Evolutionary conservation across 805 yeast species (phyloP).

Genomic region (Danielia reshetovae): DNA sequence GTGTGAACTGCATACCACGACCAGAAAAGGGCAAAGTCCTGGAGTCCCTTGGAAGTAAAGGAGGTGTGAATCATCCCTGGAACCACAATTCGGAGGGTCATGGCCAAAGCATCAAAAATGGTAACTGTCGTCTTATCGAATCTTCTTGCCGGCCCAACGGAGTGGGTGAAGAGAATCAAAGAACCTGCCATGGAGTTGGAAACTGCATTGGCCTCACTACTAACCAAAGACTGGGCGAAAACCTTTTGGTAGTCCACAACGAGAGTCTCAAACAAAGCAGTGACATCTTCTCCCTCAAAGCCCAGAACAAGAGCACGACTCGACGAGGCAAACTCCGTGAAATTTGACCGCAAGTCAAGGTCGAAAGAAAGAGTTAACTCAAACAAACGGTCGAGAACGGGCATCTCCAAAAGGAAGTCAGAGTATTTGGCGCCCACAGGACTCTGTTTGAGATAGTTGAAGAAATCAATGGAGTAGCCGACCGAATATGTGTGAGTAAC

Average conservation of each 20-base stretch:
- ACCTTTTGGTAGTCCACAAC: constrained; percentile 41
- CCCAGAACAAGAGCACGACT: constrained; percentile 38
- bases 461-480: constrained; percentile 24
- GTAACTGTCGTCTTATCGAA: constrained; percentile 5
- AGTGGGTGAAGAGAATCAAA: constrained; percentile 14
- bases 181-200: constrained; percentile 28
- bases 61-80: constrained; percentile 32
- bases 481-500: constrained; percentile 14
- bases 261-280: constrained; percentile 37
- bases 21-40: constrained; percentile 34
- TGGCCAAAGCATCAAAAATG: constrained; percentile 17
- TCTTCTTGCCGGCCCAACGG: constrained; percentile 5
- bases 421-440: constrained; percentile 8
- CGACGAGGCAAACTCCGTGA: constrained; percentile 32
- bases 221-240: constrained; percentile 23
- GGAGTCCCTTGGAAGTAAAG: constrained; percentile 17
- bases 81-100: constrained; percentile 25
- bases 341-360: constrained; percentile 45
- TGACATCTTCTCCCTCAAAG: constrained; percentile 17
- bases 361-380: constrained; percentile 63
- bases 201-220: constrained; percentile 23
- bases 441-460: constrained; percentile 18
- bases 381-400: constrained; percentile 22
- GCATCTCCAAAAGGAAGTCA: constrained; percentile 18
- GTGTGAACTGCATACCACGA: constrained; percentile 33